phyloP scores from a whole-genome alignment of 2,329 filamentous ascomycete species.

The Trichophyton benhamiae region DNA sequence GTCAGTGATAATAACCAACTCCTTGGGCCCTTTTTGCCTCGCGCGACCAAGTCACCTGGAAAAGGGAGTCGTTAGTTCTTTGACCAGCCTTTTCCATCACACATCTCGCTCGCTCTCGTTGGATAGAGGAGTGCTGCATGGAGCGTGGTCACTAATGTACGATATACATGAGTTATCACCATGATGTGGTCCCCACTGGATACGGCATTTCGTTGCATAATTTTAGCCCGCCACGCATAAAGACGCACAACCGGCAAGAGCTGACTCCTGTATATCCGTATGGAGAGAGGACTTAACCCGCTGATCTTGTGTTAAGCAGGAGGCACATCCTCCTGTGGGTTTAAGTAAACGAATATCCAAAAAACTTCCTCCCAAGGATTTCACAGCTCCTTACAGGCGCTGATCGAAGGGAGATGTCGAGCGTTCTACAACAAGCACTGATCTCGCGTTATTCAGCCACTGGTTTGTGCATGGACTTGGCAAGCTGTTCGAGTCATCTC shows the following conservation, averaged over 20 bases:
- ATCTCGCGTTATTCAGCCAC: slow-evolving; percentile 2
- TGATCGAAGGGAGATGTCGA: not conserved
- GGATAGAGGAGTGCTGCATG: not conserved
- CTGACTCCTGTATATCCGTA: not conserved
- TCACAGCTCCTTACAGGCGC: not conserved
- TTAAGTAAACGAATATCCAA: not conserved
- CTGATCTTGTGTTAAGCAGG: not conserved
- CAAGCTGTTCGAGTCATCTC: not conserved
- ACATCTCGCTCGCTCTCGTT: not conserved
- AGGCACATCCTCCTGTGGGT: not conserved
- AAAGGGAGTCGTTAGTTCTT: not conserved
- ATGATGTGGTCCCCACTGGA: not conserved
- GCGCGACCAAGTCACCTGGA: not conserved
- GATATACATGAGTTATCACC: not conserved
- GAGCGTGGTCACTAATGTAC: not conserved
- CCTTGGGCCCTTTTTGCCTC: not conserved
- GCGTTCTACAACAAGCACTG: not conserved
- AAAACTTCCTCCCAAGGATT: not conserved
- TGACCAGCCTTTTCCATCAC: not conserved
- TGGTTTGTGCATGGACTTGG: not conserved
- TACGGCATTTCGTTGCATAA: not conserved
- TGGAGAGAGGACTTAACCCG: not conserved
- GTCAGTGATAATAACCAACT: not conserved
- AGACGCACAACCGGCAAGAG: not conserved
- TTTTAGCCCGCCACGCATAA: not conserved